phyloP scores from a whole-genome alignment of 2,329 filamentous ascomycete species.

The Fusarium heterosporum region DNA sequence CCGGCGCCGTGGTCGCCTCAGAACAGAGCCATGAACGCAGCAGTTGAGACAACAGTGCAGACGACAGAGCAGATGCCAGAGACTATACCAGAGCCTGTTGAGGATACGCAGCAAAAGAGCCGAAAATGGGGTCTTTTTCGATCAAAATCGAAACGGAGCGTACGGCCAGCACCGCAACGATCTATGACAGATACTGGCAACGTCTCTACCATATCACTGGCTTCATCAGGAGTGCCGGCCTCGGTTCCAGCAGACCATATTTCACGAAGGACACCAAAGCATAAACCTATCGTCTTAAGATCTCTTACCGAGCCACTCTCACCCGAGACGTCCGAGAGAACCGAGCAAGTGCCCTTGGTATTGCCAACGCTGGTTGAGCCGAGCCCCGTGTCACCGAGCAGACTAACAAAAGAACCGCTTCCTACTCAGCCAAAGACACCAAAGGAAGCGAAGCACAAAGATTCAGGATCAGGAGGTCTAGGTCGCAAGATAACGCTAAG shows the following conservation, averaged over 20 bases:
- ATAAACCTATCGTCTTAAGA: slow-evolving; percentile 59
- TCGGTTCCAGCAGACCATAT: slow-evolving; percentile 27
- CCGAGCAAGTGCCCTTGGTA: slow-evolving; percentile 12
- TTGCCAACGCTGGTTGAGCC: slow-evolving; percentile 13
- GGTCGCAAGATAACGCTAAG: slow-evolving; percentile 46
- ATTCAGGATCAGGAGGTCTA: slow-evolving; percentile 39
- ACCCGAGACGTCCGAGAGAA: slow-evolving; percentile 15
- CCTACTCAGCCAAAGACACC: slow-evolving; percentile 24
- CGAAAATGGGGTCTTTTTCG: slow-evolving; percentile 71
- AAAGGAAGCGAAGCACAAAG: slow-evolving; percentile 36
- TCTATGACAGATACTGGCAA: slow-evolving; percentile 44
- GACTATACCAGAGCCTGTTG: slow-evolving; percentile 22
- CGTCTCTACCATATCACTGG: slow-evolving; percentile 37
- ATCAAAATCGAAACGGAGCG: slow-evolving; percentile 52
- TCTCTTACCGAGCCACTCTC: slow-evolving; percentile 56
- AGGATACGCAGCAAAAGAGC: slow-evolving; percentile 58
- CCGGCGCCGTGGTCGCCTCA: slow-evolving; percentile 49
- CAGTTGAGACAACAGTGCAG: slow-evolving; percentile 35
- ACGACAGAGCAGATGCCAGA: slow-evolving; percentile 31
- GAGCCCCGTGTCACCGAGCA: slow-evolving; percentile 25
- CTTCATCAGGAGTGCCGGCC: slow-evolving; percentile 20
- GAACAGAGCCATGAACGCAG: slow-evolving; percentile 43
- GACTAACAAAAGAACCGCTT: slow-evolving; percentile 28
- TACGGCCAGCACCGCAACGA: slow-evolving; percentile 40
- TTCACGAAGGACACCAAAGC: slow-evolving; percentile 46